phyloP scores from a whole-genome alignment of 805 yeast genomes.

The Candida hispaniensis region DNA sequence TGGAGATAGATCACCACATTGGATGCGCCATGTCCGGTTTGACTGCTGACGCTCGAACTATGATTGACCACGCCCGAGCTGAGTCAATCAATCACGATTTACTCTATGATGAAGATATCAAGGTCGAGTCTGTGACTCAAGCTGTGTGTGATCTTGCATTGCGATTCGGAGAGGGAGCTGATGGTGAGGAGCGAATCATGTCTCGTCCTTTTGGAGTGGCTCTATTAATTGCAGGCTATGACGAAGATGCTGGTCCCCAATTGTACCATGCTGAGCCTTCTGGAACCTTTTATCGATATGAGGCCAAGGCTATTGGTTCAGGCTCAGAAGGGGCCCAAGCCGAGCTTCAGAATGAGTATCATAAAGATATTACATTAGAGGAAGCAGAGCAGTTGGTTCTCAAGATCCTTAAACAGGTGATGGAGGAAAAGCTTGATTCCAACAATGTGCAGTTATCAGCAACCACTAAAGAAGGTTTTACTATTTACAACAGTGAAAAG shows the following conservation, averaged over 20 bases:
- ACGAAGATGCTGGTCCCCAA: conserved; percentile 85
- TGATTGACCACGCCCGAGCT: conserved; percentile 97
- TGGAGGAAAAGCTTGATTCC: conserved; percentile 97
- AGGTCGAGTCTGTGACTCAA: conserved; percentile 89
- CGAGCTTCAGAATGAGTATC: conserved; percentile 93
- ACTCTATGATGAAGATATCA: conserved; percentile 84
- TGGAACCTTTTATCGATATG: conserved; percentile 94
- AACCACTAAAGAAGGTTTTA: conserved; percentile 79
- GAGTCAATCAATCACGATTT: conserved; percentile 70
- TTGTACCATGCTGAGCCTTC: conserved; percentile 97
- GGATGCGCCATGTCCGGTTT: conserved; percentile 99
- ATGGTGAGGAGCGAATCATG: conserved; percentile 91
- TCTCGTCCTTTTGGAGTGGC: conserved; percentile 99
- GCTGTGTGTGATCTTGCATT: conserved; percentile 94
- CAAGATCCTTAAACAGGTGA: conserved; percentile 89
- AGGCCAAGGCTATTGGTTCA: conserved; percentile 97
- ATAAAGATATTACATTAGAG: conserved; percentile 68
- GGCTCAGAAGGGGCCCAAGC: conserved; percentile 99
- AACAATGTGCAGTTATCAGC: conserved; percentile 91
- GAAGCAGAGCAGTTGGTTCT: conserved; percentile 88
- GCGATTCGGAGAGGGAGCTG: conserved; percentile 94
- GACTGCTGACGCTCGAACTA: conserved; percentile 96
- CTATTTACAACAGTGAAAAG: conserved; percentile 70
- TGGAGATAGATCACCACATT: conserved; percentile 85
- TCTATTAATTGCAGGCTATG: conserved; percentile 85